Percentiles rank a stretch among this genome's conserved stretches.
Conservation (phyloP, 2,329 filamentous ascomycete species). For the Venturia oleaginea region DNA sequence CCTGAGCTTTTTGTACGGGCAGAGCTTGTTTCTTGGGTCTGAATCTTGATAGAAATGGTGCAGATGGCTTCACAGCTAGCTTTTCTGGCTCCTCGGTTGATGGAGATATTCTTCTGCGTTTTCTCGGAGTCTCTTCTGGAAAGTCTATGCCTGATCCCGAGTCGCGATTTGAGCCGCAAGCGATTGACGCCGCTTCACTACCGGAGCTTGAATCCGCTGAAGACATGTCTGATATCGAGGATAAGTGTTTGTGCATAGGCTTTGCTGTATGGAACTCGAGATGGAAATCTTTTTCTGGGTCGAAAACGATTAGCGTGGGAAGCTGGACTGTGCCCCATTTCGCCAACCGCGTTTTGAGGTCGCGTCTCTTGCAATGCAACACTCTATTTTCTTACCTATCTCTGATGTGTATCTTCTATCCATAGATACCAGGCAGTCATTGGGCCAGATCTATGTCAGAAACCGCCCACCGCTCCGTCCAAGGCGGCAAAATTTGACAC, state of each 20-base stretch:
- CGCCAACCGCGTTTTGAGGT: not conserved
- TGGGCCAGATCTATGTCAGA: not conserved
- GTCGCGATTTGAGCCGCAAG: not conserved
- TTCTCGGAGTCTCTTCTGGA: conserved; percentile 4
- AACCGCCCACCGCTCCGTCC: not conserved
- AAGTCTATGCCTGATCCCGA: conserved; percentile 1
- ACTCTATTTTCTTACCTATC: too few species aligned
- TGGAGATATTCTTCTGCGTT: conserved; percentile 9
- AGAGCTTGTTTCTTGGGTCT: not conserved
- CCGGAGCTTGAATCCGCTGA: not conserved
- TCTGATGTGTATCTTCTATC: not conserved
- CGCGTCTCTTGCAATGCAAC: not conserved
- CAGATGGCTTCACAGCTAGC: not conserved
- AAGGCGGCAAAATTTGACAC: not conserved
- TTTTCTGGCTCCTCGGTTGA: not conserved
- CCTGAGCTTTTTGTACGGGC: not conserved
- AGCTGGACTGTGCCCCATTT: not conserved
- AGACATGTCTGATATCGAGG: not conserved
- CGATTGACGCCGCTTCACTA: not conserved
- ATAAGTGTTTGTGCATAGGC: not conserved
- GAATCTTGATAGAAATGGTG: conserved; percentile 1
- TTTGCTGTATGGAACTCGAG: not conserved
- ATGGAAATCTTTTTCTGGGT: not conserved
- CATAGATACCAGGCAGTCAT: not conserved
- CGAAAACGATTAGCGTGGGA: not conserved